These are phyloP conservation scores for Fusarium sarcochroum DNA, from an alignment of 2,329 filamentous ascomycete species.

Conservation along the genomic window DNA sequence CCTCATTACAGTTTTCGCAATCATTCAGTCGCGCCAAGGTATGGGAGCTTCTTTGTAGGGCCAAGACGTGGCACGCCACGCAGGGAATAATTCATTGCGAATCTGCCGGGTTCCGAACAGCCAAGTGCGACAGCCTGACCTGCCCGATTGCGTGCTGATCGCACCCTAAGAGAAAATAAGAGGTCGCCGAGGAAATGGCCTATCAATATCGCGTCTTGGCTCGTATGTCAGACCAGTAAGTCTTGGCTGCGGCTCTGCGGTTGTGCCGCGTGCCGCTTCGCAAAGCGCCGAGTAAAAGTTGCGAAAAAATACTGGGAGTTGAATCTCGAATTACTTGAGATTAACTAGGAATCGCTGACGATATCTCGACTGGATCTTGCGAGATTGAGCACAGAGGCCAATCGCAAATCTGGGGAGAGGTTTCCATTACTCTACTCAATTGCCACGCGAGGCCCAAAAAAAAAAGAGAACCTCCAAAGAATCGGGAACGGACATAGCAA, in stretches of 20 bases:
- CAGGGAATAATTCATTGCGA: not conserved
- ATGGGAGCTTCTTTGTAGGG: not conserved
- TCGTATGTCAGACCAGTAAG: not conserved
- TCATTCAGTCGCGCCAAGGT: not conserved
- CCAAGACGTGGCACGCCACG: not conserved
- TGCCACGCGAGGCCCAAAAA: constrained; percentile 9
- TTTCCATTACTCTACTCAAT: constrained; percentile 28
- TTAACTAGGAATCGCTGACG: constrained; percentile 23
- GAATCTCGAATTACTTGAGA: constrained; percentile 14
- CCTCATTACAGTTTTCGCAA: not conserved
- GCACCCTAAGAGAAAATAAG: not conserved
- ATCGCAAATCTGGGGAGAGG: constrained; percentile 32
- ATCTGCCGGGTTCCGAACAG: constrained; percentile 3
- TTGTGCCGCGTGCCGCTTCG: not conserved
- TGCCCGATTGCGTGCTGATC: constrained; percentile 24
- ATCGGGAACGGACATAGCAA: not conserved
- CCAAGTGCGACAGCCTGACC: not conserved
- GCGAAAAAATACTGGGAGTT: not conserved
- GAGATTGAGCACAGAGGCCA: constrained; percentile 10
- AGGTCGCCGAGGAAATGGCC: constrained; percentile 12
- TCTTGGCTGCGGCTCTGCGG: constrained; percentile 29
- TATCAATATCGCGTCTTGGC: constrained; percentile 17
- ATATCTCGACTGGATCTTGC: constrained; percentile 26
- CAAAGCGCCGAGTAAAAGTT: too few species aligned
- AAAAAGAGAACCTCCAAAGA: constrained; percentile 3